Evolutionary conservation across 306 rosid species (phyloP).

Genomic region (Glycine tomentella): DNA sequence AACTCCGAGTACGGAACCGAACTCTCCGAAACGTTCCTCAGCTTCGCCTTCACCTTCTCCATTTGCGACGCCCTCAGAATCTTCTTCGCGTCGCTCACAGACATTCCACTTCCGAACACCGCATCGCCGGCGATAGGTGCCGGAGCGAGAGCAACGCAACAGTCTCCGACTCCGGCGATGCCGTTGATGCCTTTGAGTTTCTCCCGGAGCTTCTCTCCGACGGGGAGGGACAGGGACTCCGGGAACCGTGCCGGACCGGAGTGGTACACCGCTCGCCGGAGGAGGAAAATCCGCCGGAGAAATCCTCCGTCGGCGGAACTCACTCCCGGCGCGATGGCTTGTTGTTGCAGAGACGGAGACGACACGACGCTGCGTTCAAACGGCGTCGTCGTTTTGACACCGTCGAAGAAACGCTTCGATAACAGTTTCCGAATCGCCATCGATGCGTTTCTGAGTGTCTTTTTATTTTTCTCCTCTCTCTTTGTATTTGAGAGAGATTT

Average conservation of each 20-base stretch:
- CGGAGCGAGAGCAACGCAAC: background rate
- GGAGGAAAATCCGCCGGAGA: slow-evolving; percentile 63
- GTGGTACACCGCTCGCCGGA: slow-evolving; percentile 51
- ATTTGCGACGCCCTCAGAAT: slow-evolving; percentile 62
- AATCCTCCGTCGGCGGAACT: slow-evolving; percentile 38
- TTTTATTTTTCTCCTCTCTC: background rate
- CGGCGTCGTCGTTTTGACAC: slow-evolving; percentile 40
- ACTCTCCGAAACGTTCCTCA: slow-evolving; percentile 56
- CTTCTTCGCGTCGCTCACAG: slow-evolving; percentile 70
- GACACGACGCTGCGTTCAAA: slow-evolving; percentile 13
- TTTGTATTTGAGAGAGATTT: background rate
- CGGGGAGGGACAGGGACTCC: slow-evolving; percentile 60
- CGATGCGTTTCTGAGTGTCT: background rate
- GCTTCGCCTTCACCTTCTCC: slow-evolving; percentile 73
- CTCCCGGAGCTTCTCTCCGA: slow-evolving; percentile 66
- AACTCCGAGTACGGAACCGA: slow-evolving; percentile 68
- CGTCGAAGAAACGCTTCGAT: slow-evolving; percentile 48
- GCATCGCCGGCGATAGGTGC: background rate
- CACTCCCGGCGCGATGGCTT: slow-evolving; percentile 36
- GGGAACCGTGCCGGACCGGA: slow-evolving; percentile 56
- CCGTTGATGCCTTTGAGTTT: slow-evolving; percentile 48
- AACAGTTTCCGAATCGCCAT: slow-evolving; percentile 77
- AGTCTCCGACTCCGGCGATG: background rate
- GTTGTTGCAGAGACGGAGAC: slow-evolving; percentile 3
- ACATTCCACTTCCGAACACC: slow-evolving; percentile 47